Conservation (phyloP, 208 protist species). For the Leishmania guyanensis region DNA sequence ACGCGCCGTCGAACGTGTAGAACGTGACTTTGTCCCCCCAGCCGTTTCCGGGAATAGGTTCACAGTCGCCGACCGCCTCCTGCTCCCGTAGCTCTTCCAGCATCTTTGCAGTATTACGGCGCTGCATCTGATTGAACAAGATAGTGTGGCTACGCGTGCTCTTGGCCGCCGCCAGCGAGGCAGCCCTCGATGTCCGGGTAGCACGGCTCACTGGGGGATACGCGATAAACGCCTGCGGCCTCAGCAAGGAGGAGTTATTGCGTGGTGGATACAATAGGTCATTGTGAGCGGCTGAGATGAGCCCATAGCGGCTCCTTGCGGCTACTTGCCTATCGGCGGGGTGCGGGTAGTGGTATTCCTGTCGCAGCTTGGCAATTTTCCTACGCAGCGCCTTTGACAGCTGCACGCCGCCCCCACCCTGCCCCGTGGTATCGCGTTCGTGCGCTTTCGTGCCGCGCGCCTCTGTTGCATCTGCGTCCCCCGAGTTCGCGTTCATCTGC, state of each 20-base stretch:
- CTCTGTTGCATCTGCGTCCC: slow-evolving; percentile 23
- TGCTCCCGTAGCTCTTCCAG: slow-evolving; percentile 41
- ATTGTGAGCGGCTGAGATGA: slow-evolving; percentile 73
- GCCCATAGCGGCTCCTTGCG: slow-evolving; percentile 58
- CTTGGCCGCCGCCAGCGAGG: slow-evolving; percentile 25
- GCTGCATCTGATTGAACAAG: slow-evolving; percentile 48
- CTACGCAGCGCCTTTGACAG: slow-evolving; percentile 56
- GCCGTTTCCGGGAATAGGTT: slow-evolving; percentile 76
- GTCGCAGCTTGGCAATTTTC: slow-evolving; percentile 46
- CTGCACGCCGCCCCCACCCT: slow-evolving; percentile 26
- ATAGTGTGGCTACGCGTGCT: slow-evolving; percentile 58
- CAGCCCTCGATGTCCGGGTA: slow-evolving; percentile 9
- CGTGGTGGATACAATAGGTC: slow-evolving; percentile 67
- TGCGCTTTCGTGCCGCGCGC: slow-evolving; percentile 21
- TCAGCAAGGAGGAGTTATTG: slow-evolving; percentile 59
- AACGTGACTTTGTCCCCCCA: slow-evolving; percentile 62
- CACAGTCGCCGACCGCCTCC: slow-evolving; percentile 18
- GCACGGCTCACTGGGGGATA: slow-evolving; percentile 36
- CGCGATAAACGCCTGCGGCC: slow-evolving; percentile 45
- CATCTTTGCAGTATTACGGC: slow-evolving; percentile 61
- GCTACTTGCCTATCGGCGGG: slow-evolving; percentile 19
- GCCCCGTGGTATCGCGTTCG: slow-evolving; percentile 10
- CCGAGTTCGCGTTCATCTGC: slow-evolving; percentile 61
- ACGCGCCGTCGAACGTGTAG: slow-evolving; percentile 76
- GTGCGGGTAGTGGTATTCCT: slow-evolving; percentile 49